A percentile compares a stretch with the other conserved stretches of the same genome.
Evolutionary conservation across 768 basidiomycete species (phyloP).

Genomic region (Podaxis sp.): DNA sequence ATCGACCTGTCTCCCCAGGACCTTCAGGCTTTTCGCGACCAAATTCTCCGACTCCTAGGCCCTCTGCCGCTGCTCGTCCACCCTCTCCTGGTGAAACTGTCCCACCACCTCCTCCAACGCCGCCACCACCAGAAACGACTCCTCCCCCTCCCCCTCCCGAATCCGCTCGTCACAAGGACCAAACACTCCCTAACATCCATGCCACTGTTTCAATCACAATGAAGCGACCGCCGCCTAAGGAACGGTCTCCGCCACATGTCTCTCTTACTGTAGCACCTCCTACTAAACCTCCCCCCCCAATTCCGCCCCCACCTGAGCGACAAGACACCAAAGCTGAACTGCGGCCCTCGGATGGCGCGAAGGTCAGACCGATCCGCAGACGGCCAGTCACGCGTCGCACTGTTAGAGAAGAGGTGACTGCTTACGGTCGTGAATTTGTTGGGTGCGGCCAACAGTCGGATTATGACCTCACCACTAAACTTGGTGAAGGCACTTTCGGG

Average conservation of each 20-base stretch:
- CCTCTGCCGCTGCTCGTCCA: slow-evolving; percentile 18
- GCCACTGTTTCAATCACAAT: slow-evolving; percentile 3
- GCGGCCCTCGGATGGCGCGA: slow-evolving; percentile 22
- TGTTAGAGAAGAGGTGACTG: slow-evolving; percentile 60
- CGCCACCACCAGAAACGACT: slow-evolving; percentile 17
- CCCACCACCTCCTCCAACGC: slow-evolving; percentile 13
- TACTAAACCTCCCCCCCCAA: slow-evolving; percentile 19
- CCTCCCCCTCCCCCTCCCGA: slow-evolving; percentile 19
- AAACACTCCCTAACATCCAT: neutral
- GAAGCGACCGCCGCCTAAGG: slow-evolving; percentile 13
- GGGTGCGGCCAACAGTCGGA: slow-evolving; percentile 71
- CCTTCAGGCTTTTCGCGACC: slow-evolving; percentile 15
- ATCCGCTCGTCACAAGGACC: slow-evolving; percentile 14
- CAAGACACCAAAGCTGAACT: slow-evolving; percentile 12
- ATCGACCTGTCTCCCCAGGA: slow-evolving; percentile 20
- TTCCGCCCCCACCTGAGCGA: slow-evolving; percentile 20
- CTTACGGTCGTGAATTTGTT: slow-evolving; percentile 62
- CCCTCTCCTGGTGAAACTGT: slow-evolving; percentile 12
- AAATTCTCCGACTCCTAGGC: slow-evolving; percentile 15
- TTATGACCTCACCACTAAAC: slow-evolving; percentile 79
- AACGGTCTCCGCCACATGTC: slow-evolving; percentile 22
- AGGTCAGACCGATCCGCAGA: slow-evolving; percentile 25
- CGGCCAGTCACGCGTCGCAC: slow-evolving; percentile 37
- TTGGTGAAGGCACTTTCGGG: slow-evolving; percentile 98
- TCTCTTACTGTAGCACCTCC: slow-evolving; percentile 27